Percentiles rank a stretch among this genome's conserved stretches.
These are phyloP conservation scores for Lodderomyces pseudojiufengensis DNA, from an alignment of 1,139 yeast species.

Conservation along the genomic window DNA sequence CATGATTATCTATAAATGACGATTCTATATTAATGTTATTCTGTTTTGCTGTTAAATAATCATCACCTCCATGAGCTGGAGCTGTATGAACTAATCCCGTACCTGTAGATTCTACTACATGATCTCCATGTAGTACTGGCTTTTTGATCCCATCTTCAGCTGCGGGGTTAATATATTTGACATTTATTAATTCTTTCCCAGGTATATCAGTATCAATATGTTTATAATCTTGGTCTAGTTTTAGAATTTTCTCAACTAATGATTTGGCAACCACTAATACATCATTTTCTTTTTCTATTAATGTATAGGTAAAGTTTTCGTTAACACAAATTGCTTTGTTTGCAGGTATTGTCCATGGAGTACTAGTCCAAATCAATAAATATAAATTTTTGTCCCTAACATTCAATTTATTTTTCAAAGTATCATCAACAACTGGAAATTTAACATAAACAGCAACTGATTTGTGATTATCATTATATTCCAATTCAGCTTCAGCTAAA, in stretches of 20 bases:
- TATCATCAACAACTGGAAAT: conserved; percentile 49
- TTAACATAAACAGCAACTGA: conserved; percentile 71
- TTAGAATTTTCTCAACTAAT: conserved; percentile 30
- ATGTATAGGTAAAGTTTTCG: conserved; percentile 53
- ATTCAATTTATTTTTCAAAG: too few species aligned
- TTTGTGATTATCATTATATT: conserved; percentile 68
- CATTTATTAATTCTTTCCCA: conserved; percentile 46
- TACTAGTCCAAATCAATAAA: conserved; percentile 86
- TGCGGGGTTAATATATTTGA: conserved; percentile 57
- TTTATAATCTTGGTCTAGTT: conserved; percentile 34
- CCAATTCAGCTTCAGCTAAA: conserved; percentile 92
- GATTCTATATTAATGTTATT: conserved; percentile 50
- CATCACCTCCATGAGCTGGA: conserved; percentile 97
- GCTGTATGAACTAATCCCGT: conserved; percentile 97
- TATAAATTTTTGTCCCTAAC: conserved; percentile 5
- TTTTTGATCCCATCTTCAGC: conserved; percentile 29
- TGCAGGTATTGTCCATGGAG: conserved; percentile 96
- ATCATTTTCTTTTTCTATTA: conserved; percentile 40
- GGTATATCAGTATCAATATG: conserved; percentile 12
- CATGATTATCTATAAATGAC: conserved; percentile 78
- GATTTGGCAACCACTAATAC: conserved; percentile 49
- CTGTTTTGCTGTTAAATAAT: conserved; percentile 65
- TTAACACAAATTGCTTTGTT: conserved; percentile 81
- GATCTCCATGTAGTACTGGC: conserved; percentile 75
- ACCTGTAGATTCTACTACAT: conserved; percentile 80